These are phyloP conservation scores for Solanum hybrid DNA, from an alignment of 305 asterid genomes.

Conservation along the genomic window DNA sequence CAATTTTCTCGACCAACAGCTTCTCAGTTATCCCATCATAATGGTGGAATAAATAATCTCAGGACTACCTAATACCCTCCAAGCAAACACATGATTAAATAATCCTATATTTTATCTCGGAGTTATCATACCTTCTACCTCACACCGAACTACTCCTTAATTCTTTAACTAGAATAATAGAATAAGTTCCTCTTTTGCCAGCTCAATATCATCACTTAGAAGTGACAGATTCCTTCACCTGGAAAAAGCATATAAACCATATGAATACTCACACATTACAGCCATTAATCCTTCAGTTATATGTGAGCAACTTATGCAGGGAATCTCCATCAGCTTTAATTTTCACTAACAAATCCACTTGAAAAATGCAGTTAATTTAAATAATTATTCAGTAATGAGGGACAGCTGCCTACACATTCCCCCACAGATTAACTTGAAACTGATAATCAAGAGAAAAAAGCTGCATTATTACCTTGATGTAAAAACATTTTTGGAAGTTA, in stretches of 20 bases:
- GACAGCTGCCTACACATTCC: conserved; percentile 8
- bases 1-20: not conserved
- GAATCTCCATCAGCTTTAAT: conserved; percentile 7
- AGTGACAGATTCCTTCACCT: conserved; percentile 45
- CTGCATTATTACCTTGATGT: not conserved
- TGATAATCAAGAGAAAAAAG: not conserved
- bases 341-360: conserved; percentile 5
- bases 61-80: not conserved
- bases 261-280: conserved; percentile 5
- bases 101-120: not conserved
- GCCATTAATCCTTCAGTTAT: conserved; percentile 8
- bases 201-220: conserved; percentile 56
- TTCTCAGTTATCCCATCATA: not conserved
- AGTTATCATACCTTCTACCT: not conserved
- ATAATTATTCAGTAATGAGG: conserved; percentile 3
- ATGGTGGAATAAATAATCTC: not conserved
- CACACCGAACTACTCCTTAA: not conserved
- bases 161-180: conserved; percentile 19
- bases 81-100: not conserved
- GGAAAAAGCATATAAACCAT: not conserved
- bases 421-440: not conserved
- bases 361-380: not conserved
- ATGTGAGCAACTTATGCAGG: conserved; percentile 5
- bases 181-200: conserved; percentile 71
- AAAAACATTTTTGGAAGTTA: not conserved